Percentiles rank a stretch among this genome's conserved stretches.
phyloP scores from a whole-genome alignment of 441 rosid species.

The Erysimum pusillum region DNA sequence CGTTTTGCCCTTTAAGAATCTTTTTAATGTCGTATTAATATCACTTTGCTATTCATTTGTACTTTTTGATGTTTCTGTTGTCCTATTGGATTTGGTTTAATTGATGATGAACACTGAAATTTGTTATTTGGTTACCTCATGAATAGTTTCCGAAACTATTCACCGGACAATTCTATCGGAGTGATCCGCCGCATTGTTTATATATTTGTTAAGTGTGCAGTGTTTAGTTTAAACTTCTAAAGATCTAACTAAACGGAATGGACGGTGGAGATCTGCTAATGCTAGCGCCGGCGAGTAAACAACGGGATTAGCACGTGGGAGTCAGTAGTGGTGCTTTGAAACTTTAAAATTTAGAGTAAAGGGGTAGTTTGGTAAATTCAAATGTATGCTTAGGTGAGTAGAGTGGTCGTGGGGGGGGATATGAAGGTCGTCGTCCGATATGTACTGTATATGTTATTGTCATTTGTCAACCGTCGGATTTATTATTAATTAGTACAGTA shows the following conservation, averaged over 20 bases:
- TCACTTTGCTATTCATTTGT: slow-evolving; percentile 30
- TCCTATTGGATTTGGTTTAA: slow-evolving; percentile 30
- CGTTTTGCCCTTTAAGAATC: slow-evolving; percentile 11
- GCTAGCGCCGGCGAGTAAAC: not conserved
- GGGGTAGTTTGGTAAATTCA: not conserved
- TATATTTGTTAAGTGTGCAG: too few species aligned
- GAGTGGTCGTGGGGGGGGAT: slow-evolving; percentile 32
- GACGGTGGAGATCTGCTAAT: slow-evolving; percentile 16
- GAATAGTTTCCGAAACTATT: not conserved
- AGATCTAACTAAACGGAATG: not conserved
- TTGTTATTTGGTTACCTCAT: not conserved
- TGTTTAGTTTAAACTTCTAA: not conserved
- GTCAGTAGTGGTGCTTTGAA: not conserved
- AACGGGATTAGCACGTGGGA: slow-evolving; percentile 17
- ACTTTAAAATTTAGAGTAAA: not conserved
- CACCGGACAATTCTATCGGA: not conserved
- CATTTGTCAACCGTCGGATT: not conserved
- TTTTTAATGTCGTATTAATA: slow-evolving; percentile 17
- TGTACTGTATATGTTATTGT: not conserved
- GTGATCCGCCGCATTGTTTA: not conserved
- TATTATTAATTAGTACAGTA: not conserved
- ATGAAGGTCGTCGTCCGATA: too few species aligned
- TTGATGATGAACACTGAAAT: not conserved
- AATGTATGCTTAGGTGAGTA: not conserved
- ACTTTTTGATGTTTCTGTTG: not conserved